These are phyloP conservation scores for Ottelia alismoides DNA, from an alignment of 106 monocot genomes.

Conservation along the genomic window DNA sequence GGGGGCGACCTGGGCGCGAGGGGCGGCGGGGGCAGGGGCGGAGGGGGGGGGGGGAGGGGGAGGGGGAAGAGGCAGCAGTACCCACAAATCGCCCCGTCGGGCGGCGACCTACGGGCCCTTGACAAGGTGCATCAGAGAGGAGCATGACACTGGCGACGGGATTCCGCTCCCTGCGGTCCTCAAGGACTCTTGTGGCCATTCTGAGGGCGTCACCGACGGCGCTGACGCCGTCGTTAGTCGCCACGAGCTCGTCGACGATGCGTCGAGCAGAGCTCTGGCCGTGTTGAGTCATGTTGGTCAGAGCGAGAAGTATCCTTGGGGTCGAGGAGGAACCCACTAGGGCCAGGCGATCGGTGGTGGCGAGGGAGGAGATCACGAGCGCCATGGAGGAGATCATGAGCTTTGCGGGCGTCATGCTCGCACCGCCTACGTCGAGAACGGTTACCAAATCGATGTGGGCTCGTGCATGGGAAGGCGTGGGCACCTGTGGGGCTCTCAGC, in stretches of 20 bases:
- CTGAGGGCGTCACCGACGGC: constrained; percentile 35
- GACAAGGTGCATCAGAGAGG: constrained; percentile 57
- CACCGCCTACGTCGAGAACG: constrained; percentile 61
- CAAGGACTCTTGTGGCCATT: constrained; percentile 75
- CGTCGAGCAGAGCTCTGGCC: constrained; percentile 63
- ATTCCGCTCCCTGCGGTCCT: constrained; percentile 65
- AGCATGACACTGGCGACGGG: constrained; percentile 84
- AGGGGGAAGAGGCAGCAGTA: too few species aligned
- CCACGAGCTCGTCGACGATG: constrained; percentile 52
- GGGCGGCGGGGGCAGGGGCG: too few species aligned
- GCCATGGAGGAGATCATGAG: constrained; percentile 64
- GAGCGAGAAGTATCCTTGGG: constrained; percentile 57
- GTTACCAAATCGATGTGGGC: constrained; percentile 81
- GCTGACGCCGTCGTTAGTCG: constrained; percentile 6
- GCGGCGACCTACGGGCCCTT: too few species aligned
- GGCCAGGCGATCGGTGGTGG: constrained; percentile 53
- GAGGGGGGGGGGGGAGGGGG: too few species aligned
- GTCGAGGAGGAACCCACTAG: constrained; percentile 50
- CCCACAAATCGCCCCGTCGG: too few species aligned
- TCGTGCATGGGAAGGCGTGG: constrained; percentile 3
- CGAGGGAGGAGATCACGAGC: constrained; percentile 54
- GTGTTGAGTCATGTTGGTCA: constrained; percentile 44
- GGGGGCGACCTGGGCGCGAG: too few species aligned
- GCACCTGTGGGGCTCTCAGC: constrained; percentile 31
- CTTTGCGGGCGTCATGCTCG: constrained; percentile 53